Evolutionary conservation across 2,329 filamentous ascomycete species (phyloP), one percentile per base, ranked within the genome.

Genomic region (Penicillium sp.): DNA sequence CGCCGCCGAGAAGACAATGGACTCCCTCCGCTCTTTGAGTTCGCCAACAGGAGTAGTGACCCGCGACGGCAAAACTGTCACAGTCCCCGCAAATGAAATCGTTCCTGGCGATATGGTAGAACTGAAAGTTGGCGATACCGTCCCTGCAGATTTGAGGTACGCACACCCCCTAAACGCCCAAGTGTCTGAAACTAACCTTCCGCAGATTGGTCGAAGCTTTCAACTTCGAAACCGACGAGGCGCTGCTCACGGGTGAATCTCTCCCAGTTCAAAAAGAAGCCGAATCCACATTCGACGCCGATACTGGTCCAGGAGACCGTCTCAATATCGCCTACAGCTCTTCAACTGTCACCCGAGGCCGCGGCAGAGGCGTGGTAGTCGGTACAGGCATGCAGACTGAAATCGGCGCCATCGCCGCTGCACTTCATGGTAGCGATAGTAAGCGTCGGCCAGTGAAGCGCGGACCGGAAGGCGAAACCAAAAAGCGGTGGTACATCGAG

Each of bases 141-240:
- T 87, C 9, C 84, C 84, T n/a, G 85, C 84, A 7, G 85, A 87
- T 69, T 68, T 87, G 47, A 76, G 83, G 66, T 74, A 84, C 80
- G 69, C 57, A 22, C 0, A n/a, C 11, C 26, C 26, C 29, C 13
- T 21, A 4, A 19, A 22, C 2, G 29, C 29, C 24, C 16, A n/a
- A 29, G 3, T 46, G 5, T 4, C 27, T 13, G 2, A 24, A 27
- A 45, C 29, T 60, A 48, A 56, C 26, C 3, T 1, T 9, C 31
- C 27, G 74, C 21, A 57, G 79, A 79, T 51, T 81, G 39, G 74
- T 84, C 47, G 82, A 84, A 68, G 76, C 82, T 49, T 85, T 92
- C 74, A 93, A 93, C 71, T 79, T 93, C 60, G 89, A 89, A 59
- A 89, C 88, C 57, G 90, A 96, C 61, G 85, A 87, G 68, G 82